phyloP scores from a whole-genome alignment of 163 green algal species.

The Chlorella variabilis region DNA sequence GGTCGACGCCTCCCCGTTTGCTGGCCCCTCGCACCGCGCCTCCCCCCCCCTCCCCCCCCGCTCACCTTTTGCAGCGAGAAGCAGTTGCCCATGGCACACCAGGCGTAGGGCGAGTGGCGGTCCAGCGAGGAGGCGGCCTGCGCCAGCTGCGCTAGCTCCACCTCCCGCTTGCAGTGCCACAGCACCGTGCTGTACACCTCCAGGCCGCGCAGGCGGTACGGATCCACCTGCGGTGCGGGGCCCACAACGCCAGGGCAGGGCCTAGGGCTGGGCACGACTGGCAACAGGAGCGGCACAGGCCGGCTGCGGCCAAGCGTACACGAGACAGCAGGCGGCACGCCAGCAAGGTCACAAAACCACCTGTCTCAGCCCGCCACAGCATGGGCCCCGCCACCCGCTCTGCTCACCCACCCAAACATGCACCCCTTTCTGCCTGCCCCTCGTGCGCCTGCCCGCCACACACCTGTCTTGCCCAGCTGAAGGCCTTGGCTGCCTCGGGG shows the following conservation, averaged over 20 bases:
- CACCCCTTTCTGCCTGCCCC: no score
- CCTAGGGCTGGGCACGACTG: no score
- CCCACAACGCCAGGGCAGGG: no score
- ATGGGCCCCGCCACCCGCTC: no score
- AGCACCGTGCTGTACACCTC: slow-evolving; percentile 94
- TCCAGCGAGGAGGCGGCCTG: slow-evolving; percentile 82
- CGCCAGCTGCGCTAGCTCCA: slow-evolving; percentile 90
- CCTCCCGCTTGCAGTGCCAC: slow-evolving; percentile 92
- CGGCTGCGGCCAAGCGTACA: no score
- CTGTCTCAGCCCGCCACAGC: no score
- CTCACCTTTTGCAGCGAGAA: slow-evolving; percentile 87
- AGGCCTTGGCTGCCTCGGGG: slow-evolving; percentile 69
- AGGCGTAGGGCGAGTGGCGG: slow-evolving; percentile 82
- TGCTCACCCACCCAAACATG: no score
- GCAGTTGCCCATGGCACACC: slow-evolving; percentile 94
- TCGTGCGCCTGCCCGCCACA: no score
- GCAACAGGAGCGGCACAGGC: no score
- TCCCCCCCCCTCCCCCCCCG: no score
- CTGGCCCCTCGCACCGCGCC: background rate
- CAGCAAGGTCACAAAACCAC: background rate
- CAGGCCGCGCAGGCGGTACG: slow-evolving; percentile 71
- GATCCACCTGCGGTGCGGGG: slow-evolving; percentile 60
- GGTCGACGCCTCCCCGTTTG: no score
- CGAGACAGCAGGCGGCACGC: no score
- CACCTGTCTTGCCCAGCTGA: slow-evolving; percentile 70